Evolutionary conservation across 2,329 filamentous ascomycete genomes (phyloP).

Genomic region (Pseudocercospora pini-densiflorae): DNA sequence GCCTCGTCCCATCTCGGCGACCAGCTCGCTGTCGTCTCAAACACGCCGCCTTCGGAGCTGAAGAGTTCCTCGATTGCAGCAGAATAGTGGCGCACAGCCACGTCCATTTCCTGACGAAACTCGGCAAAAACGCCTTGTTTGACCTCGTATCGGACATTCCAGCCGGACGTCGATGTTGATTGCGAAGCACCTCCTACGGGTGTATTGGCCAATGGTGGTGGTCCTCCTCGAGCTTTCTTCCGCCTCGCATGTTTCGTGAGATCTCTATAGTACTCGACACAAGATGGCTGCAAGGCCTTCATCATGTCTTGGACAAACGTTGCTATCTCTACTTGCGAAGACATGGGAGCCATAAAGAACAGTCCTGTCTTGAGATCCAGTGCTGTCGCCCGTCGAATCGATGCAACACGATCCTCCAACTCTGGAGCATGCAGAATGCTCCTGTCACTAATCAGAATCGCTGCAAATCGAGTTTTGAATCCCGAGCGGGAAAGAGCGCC

Average conservation of each 20-base stretch:
- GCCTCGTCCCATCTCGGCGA: conserved; percentile 89
- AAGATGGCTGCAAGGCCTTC: conserved; percentile 70
- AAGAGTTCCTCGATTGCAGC: conserved; percentile 84
- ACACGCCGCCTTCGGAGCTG: conserved; percentile 70
- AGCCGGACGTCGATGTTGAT: conserved; percentile 80
- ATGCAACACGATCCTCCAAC: conserved; percentile 76
- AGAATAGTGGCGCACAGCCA: conserved; percentile 82
- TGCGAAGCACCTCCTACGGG: conserved; percentile 84
- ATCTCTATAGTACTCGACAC: conserved; percentile 91
- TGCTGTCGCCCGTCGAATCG: conserved; percentile 77
- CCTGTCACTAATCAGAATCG: conserved; percentile 77
- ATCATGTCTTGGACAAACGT: conserved; percentile 76
- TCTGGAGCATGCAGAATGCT: conserved; percentile 62
- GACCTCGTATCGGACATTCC: conserved; percentile 94
- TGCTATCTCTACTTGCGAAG: conserved; percentile 71
- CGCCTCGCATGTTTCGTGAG: conserved; percentile 89
- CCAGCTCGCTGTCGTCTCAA: conserved; percentile 90
- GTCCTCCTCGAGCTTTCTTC: conserved; percentile 79
- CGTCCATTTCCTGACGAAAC: conserved; percentile 91
- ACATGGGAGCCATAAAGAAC: conserved; percentile 79
- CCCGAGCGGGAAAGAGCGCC: conserved; percentile 69
- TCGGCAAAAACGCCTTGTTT: conserved; percentile 91
- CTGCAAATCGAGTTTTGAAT: conserved; percentile 77
- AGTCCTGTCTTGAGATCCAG: conserved; percentile 79
- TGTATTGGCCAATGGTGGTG: conserved; percentile 79